phyloP scores from a whole-genome alignment of 331 rosid species.

The Rosa hybrid region DNA sequence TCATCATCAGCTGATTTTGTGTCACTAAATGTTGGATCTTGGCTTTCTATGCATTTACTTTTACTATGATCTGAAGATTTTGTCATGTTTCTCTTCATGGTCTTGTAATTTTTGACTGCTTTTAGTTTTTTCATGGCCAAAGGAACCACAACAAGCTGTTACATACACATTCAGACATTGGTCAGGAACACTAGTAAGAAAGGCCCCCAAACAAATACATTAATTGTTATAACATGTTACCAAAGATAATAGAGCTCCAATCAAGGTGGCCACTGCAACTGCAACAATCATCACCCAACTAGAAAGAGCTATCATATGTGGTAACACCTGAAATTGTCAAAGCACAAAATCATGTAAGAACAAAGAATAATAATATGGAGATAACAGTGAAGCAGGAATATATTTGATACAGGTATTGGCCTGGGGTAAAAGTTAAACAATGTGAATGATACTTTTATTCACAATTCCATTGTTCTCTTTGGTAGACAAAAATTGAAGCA shows the following conservation, averaged over 20 bases:
- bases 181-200: background rate
- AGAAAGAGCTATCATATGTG: background rate
- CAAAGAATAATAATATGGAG: background rate
- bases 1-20: slow-evolving; percentile 2
- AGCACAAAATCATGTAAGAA: background rate
- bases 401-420: background rate
- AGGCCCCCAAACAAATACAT: background rate
- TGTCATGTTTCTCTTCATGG: slow-evolving; percentile 8
- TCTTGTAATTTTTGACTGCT: slow-evolving; percentile 9
- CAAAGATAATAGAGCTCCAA: slow-evolving; percentile 27
- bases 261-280: slow-evolving; percentile 20
- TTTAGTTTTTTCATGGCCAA: slow-evolving; percentile 17
- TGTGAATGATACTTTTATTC: background rate
- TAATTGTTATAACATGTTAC: background rate
- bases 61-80: slow-evolving; percentile 6
- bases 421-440: background rate
- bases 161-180: background rate
- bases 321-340: slow-evolving; percentile 20
- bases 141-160: slow-evolving; percentile 27
- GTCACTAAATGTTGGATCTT: slow-evolving; percentile 6
- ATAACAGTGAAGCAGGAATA: slow-evolving; percentile 3
- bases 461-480: background rate
- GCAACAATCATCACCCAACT: slow-evolving; percentile 21
- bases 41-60: slow-evolving; percentile 12
- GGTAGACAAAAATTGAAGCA: background rate